Evolutionary conservation across 768 basidiomycete species (phyloP).

Genomic region (Mycena vitilis): DNA sequence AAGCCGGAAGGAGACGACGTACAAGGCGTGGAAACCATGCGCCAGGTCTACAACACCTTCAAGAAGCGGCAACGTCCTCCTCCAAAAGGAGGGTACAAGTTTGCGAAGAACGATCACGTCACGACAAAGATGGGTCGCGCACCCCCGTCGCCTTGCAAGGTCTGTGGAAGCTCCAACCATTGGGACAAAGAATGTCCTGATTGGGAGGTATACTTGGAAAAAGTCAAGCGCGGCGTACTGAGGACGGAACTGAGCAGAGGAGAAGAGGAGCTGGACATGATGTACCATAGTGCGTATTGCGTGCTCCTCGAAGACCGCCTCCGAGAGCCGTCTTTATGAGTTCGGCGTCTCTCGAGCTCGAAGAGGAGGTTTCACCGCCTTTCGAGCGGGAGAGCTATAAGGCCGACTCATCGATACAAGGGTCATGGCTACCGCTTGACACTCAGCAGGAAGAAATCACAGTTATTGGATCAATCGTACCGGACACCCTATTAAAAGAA

Average conservation of each 20-base stretch:
- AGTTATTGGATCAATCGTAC: neutral
- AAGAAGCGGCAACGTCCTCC: neutral
- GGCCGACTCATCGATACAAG: too few species aligned
- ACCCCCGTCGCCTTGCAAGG: neutral
- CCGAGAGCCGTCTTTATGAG: neutral
- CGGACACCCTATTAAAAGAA: neutral
- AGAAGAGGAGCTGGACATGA: neutral
- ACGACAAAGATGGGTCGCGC: neutral
- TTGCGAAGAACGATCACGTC: neutral
- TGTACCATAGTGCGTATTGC: neutral
- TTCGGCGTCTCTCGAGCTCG: neutral
- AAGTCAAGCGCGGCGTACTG: neutral
- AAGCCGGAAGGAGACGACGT: too few species aligned
- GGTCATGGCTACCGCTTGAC: too few species aligned
- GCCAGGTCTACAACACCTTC: neutral
- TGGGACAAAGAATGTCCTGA: neutral
- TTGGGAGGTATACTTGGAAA: neutral
- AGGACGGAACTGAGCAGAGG: too few species aligned
- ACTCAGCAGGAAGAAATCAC: too few species aligned
- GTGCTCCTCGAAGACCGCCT: neutral
- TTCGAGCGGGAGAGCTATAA: too few species aligned
- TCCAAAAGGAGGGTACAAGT: neutral
- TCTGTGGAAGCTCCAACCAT: neutral
- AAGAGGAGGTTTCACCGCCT: too few species aligned
- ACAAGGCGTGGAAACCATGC: neutral